These are phyloP conservation scores for Nadsonia starkeyi-henricii DNA, from an alignment of 1,139 yeast genomes.

Conservation along the genomic window DNA sequence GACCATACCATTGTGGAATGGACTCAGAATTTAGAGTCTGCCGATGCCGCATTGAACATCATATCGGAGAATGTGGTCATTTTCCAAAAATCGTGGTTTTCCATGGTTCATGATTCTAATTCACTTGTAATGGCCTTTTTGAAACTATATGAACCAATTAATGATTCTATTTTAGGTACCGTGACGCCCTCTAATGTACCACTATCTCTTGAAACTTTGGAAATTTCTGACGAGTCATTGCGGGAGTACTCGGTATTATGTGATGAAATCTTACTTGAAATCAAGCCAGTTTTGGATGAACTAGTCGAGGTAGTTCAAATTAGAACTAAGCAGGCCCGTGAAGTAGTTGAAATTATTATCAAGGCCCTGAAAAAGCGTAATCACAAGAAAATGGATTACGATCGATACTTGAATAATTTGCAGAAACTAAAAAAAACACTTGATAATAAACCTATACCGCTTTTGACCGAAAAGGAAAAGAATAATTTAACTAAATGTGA, in stretches of 20 bases:
- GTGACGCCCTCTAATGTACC: slow-evolving; percentile 13
- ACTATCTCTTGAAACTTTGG: slow-evolving; percentile 27
- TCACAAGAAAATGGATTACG: slow-evolving; percentile 33
- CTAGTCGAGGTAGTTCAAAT: slow-evolving; percentile 15
- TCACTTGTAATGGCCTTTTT: slow-evolving; percentile 24
- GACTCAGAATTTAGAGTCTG: slow-evolving; percentile 33
- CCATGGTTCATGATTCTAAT: slow-evolving; percentile 25
- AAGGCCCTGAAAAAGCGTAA: slow-evolving; percentile 36
- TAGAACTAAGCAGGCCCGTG: slow-evolving; percentile 28
- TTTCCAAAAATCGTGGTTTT: slow-evolving; percentile 29
- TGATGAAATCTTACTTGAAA: slow-evolving; percentile 13
- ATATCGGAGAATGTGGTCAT: slow-evolving; percentile 26
- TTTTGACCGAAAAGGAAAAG: slow-evolving; percentile 20
- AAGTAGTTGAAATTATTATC: slow-evolving; percentile 29
- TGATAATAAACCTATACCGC: slow-evolving; percentile 6
- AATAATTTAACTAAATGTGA: slow-evolving; percentile 17
- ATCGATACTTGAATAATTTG: slow-evolving; percentile 28
- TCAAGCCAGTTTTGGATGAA: slow-evolving; percentile 17
- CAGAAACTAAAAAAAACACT: slow-evolving; percentile 32
- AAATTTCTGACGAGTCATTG: slow-evolving; percentile 23
- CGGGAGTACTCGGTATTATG: slow-evolving; percentile 14
- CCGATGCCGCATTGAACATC: slow-evolving; percentile 33
- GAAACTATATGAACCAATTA: slow-evolving; percentile 27
- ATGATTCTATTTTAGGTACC: slow-evolving; percentile 19
- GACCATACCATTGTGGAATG: slow-evolving; percentile 37